Conservation (phyloP, 345 rosid species). For the Tarenaya hassleriana region DNA sequence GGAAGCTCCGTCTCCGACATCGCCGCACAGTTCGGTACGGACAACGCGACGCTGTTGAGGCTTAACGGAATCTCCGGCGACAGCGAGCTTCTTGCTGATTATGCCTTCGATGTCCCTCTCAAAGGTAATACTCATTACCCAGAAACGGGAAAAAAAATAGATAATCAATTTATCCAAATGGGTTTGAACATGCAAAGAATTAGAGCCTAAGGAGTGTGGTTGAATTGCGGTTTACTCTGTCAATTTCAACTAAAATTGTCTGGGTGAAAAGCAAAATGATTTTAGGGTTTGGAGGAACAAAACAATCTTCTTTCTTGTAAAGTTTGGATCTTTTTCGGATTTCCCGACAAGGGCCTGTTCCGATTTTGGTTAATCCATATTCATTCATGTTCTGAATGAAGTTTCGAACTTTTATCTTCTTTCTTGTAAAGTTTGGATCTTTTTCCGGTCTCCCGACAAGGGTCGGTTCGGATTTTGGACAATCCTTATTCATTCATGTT, state of each 20-base stretch:
- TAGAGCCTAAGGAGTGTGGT: no score
- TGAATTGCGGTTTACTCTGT: neutral
- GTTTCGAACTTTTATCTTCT: no score
- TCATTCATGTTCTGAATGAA: neutral
- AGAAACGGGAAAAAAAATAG: neutral
- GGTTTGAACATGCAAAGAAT: no score
- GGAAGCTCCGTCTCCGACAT: constrained; percentile 42
- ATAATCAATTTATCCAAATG: neutral
- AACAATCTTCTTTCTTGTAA: no score
- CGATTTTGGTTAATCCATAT: neutral
- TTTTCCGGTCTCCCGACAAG: no score
- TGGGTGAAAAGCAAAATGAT: no score
- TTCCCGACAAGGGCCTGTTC: no score
- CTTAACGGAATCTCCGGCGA: constrained; percentile 39
- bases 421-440: no score
- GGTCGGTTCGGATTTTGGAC: neutral
- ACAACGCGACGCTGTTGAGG: constrained; percentile 23
- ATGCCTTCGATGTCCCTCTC: constrained; percentile 52
- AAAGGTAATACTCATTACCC: constrained; percentile 44
- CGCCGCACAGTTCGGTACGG: constrained; percentile 40
- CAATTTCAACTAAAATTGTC: neutral
- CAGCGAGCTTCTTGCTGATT: constrained; percentile 29
- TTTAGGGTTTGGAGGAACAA: no score
- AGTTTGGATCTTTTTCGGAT: no score
- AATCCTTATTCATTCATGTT: neutral